Base-by-base conservation (phyloP, 1,139 yeast species). In the Eremothecium sinecaudum region DNA sequence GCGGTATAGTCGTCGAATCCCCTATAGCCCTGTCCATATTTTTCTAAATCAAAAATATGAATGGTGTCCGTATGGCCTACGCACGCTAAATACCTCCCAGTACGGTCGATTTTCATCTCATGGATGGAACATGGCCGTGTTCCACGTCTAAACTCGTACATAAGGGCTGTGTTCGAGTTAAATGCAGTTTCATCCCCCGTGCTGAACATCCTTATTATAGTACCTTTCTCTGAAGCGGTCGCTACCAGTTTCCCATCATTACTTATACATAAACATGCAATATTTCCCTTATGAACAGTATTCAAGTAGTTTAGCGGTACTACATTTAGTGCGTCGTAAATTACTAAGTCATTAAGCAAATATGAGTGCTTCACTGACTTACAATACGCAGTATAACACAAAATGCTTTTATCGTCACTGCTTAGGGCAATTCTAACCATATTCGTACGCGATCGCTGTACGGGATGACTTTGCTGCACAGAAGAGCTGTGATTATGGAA, bases 171-270 rank as follows among this genome's bases (percentile, higher is more conserved):
- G 41, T 34, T 21, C 24, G 30, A 20, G 5, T 19, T 9, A 12
- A 31, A 21, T 11, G 22, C 15, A 1, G 38, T 39, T 4, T 48
- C 33, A 20, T 42, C 40, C 1, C 54, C 57, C 0, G 67, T 57
- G 24, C 60, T 55, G 40, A 68, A 66, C 1, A 79, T 75, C 30
- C 90, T 58, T 1, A 80, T 64, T 4, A 80, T 77, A 0, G 92
- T 80, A 0, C 92, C 92, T 44, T 76, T 78, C 2, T 66, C 62
- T 0, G 84, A 76, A 0, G 86, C 80, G 0, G 87, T 75, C 1
- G 86, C 83, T 16, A 79, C 61, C 22, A 68, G 53, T 11, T 58
- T 56, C 5, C 76, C 77, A 45, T 71, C 73, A 19, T 65, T 61
- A 5, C 78, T 73, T 6, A 53, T 35, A 1, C 57, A 41, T 16